Percentiles rank a stretch among this genome's conserved stretches.
These are phyloP conservation scores for Orbilia quercus DNA, from an alignment of 2,329 filamentous ascomycete species.

Conservation along the genomic window DNA sequence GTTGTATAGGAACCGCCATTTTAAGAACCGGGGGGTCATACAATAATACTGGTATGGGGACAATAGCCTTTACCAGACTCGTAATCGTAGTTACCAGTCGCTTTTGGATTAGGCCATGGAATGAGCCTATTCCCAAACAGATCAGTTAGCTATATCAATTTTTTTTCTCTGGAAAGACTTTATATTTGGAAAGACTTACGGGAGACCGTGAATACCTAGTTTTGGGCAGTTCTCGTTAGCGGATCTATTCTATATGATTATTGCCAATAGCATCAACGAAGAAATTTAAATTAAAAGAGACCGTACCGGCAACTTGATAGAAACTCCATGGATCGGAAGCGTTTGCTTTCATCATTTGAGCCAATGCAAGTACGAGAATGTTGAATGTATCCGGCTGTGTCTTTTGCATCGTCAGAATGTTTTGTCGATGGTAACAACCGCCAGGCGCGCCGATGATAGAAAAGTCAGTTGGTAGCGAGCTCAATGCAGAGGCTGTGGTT, in stretches of 20 bases:
- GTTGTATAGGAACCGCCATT: background rate
- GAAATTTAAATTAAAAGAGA: no score
- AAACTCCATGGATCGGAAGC: slow-evolving; percentile 26
- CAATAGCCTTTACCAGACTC: slow-evolving; percentile 31
- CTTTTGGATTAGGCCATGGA: slow-evolving; percentile 34
- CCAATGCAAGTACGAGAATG: slow-evolving; percentile 21
- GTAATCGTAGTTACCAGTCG: background rate
- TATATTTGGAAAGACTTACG: slow-evolving; percentile 28
- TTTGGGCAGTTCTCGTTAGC: no score
- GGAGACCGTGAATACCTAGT: slow-evolving; percentile 29
- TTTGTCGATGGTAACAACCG: slow-evolving; percentile 26
- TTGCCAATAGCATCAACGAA: no score
- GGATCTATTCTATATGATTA: no score
- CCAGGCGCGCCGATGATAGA: slow-evolving; percentile 13
- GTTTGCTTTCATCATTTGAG: slow-evolving; percentile 1
- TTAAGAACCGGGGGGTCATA: slow-evolving; percentile 3
- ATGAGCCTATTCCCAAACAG: background rate
- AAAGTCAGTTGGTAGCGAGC: slow-evolving; percentile 1
- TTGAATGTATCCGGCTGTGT: slow-evolving; percentile 39
- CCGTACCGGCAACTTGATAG: slow-evolving; percentile 45
- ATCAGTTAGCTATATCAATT: no score
- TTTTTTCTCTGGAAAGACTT: background rate
- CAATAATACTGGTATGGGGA: slow-evolving; percentile 43
- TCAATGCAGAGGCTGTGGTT: background rate
- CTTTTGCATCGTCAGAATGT: slow-evolving; percentile 23